Base-by-base conservation (phyloP, 148 eudicot species). In the Vaccinium macrocarpon region DNA sequence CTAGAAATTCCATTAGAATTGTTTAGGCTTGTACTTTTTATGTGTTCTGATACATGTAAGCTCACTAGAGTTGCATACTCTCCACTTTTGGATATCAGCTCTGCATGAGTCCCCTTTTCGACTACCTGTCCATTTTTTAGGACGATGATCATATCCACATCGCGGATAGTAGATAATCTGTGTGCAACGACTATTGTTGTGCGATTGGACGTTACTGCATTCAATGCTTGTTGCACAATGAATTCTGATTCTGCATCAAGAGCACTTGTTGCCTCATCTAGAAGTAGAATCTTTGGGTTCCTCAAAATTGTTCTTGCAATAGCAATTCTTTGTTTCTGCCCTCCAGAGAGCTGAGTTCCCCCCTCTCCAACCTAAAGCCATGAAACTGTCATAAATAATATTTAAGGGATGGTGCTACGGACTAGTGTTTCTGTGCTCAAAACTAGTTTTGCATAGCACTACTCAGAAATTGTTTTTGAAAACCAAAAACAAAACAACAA, bases 251-350 rank as follows among this genome's bases (percentile, higher is more conserved):
- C 95, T 11, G 91, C 88, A 86, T 94, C 97, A 78, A 94, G 94
- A 80, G 97, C 97, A 85, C 95, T 92, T 32, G 97, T 94, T 29
- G 97, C 95, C 84, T 92, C 95, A 77, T 94, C 95, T 16, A 92
- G 89, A 23, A 92, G 92, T 52, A 92, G 81, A 83, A 92, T 87
- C 87, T 88, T 91, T 46, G 95, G 97, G 81, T 94, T 88, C 83
- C 95, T 88, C 46, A 94, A 73, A 75, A 91, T 82, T 3, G 97
- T 95, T 70, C 95, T 89, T 68, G 95, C 95, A 35, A 94, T 94
- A 10, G 95, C 95, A 61, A 94, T 87, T 86, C 94, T 90, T 84
- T 94, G 97, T 84, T 94, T 94, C 82, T 94, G 97, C 27, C 97
- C 97, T 5, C 97, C 95, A n/a, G 97, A 94, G 29, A 94, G 93